A percentile compares a stretch with the other conserved stretches of the same genome.
Evolutionary conservation across 768 basidiomycete species (phyloP).

Genomic region (Pleurotus cornucopiae): DNA sequence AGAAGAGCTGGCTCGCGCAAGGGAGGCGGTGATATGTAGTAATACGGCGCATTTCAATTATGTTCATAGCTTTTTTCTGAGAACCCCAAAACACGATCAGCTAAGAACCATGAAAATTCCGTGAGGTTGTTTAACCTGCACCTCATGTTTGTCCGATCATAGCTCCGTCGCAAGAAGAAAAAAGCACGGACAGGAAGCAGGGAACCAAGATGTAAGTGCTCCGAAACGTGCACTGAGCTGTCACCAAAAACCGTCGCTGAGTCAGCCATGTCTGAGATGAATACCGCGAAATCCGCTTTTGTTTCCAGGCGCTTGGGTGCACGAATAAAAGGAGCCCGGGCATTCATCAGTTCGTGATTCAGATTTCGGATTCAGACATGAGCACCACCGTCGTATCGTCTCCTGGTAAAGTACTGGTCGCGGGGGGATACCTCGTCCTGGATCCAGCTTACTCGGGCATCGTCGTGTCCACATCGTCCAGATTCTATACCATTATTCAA

Average conservation of each 20-base stretch:
- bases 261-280: neutral
- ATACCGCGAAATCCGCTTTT: neutral
- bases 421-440: slow-evolving; percentile 96
- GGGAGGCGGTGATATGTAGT: slow-evolving; percentile 49
- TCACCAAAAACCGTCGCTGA: neutral
- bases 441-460: slow-evolving; percentile 82
- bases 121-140: no score
- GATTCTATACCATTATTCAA: slow-evolving; percentile 83
- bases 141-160: no score
- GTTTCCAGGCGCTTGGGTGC: slow-evolving; percentile 8
- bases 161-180: no score
- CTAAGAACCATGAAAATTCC: no score
- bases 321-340: neutral
- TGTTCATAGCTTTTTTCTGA: slow-evolving; percentile 4
- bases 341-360: slow-evolving; percentile 11
- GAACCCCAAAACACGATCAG: slow-evolving; percentile 3
- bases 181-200: neutral
- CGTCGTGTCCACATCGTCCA: slow-evolving; percentile 88
- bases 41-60: neutral
- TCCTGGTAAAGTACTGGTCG: slow-evolving; percentile 92
- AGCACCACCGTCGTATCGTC: slow-evolving; percentile 73
- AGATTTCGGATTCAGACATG: slow-evolving; percentile 26
- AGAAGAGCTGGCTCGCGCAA: slow-evolving; percentile 86
- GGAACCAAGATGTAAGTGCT: slow-evolving; percentile 7
- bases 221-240: neutral